phyloP scores from a whole-genome alignment of 2,329 filamentous ascomycete species.

The Aspergillus unguis region DNA sequence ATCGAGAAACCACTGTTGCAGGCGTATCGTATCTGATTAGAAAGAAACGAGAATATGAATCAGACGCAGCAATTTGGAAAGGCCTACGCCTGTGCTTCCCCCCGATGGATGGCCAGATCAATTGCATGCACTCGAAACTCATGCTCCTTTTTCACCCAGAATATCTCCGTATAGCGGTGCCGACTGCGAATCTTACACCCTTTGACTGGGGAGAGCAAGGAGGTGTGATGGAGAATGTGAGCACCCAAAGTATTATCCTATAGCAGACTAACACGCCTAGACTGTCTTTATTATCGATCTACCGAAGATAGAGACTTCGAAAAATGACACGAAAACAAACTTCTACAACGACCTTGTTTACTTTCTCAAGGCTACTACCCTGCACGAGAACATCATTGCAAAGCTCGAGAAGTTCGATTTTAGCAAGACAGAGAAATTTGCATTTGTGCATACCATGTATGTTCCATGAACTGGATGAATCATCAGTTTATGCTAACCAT shows the following conservation, averaged over 20 bases:
- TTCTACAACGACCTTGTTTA: constrained; percentile 70
- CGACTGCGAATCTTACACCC: constrained; percentile 78
- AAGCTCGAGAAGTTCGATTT: constrained; percentile 82
- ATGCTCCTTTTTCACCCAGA: constrained; percentile 77
- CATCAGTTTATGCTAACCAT: constrained; percentile 4
- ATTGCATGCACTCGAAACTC: constrained; percentile 90
- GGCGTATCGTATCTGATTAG: neutral
- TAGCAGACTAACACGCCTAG: constrained; percentile 38
- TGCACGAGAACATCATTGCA: constrained; percentile 62
- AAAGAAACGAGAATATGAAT: constrained; percentile 37
- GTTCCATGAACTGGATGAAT: constrained; percentile 23
- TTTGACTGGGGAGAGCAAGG: constrained; percentile 90
- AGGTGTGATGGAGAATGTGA: constrained; percentile 73
- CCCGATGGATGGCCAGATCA: constrained; percentile 66
- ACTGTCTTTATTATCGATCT: constrained; percentile 90
- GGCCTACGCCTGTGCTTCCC: constrained; percentile 74
- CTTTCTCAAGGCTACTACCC: constrained; percentile 65
- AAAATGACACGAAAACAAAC: constrained; percentile 34
- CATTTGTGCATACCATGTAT: constrained; percentile 83
- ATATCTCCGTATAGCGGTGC: constrained; percentile 76
- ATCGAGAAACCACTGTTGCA: neutral
- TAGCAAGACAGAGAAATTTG: constrained; percentile 64
- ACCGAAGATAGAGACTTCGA: constrained; percentile 49
- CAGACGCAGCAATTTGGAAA: constrained; percentile 42
- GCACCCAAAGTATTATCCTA: constrained; percentile 15